Evolutionary conservation across 164 flowering plant species (phyloP).

Genomic region (Aristolochia fimbriata): DNA sequence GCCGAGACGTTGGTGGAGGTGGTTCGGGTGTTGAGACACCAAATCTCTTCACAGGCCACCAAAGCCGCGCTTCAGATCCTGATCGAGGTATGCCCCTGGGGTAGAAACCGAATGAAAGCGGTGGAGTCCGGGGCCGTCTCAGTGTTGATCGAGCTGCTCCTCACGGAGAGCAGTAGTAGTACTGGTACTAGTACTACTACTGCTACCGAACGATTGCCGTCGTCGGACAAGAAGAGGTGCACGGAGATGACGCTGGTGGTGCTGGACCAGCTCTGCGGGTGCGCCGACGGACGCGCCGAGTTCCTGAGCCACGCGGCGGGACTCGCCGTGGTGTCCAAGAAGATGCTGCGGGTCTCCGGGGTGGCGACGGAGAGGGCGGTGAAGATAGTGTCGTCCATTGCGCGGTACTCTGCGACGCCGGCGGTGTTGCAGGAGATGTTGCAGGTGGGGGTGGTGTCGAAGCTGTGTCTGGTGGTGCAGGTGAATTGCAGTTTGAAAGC

Average conservation of each 20-base stretch:
- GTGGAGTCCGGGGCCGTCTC: slow-evolving; percentile 49
- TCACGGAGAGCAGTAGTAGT: slow-evolving; percentile 13
- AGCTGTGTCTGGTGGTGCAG: slow-evolving; percentile 71
- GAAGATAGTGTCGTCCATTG: slow-evolving; percentile 42
- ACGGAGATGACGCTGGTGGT: slow-evolving; percentile 37
- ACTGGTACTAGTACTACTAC: too few species aligned
- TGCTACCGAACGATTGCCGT: too few species aligned
- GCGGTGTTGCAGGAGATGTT: slow-evolving; percentile 70
- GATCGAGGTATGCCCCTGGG: slow-evolving; percentile 52
- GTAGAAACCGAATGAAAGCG: slow-evolving; percentile 63
- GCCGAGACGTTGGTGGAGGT: slow-evolving; percentile 26
- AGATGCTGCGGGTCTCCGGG: slow-evolving; percentile 68
- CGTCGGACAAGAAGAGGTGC: slow-evolving; percentile 23
- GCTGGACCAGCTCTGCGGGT: slow-evolving; percentile 51
- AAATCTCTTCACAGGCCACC: slow-evolving; percentile 38
- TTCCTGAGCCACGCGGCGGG: slow-evolving; percentile 57
- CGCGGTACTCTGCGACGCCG: slow-evolving; percentile 39
- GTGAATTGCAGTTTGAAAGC: slow-evolving; percentile 40
- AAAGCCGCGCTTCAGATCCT: slow-evolving; percentile 58
- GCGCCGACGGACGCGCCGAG: slow-evolving; percentile 79
- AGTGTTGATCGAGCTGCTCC: slow-evolving; percentile 44
- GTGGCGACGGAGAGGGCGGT: slow-evolving; percentile 55
- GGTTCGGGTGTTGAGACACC: slow-evolving; percentile 31
- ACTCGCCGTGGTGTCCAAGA: slow-evolving; percentile 68
- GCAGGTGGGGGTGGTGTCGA: slow-evolving; percentile 70